Base-by-base conservation (phyloP, 2,329 filamentous ascomycete genomes). In the Alternaria sp. region DNA sequence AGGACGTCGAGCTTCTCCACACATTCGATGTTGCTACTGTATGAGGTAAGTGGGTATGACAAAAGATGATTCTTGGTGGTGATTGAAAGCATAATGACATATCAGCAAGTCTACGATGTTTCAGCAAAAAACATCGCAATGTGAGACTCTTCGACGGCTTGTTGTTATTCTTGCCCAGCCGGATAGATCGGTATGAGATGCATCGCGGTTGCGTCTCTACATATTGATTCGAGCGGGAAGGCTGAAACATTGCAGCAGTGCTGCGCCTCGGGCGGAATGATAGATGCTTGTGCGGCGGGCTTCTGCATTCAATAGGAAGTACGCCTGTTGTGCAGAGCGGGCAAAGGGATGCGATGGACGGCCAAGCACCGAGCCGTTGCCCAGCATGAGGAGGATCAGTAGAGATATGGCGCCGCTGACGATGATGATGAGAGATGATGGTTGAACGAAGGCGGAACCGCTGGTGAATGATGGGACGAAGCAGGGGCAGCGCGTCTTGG, bases 291-390 rank as follows among this genome's bases (percentile, higher is more conserved):
- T 51, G 32, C 46, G 19, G 36, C 36, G 25, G 26, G 28, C 50
- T 49, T 23, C 19, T 30, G 47, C 54, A 52, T 15, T 30, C 47
- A 28, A 36, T 26, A n/a, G 12, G 28, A 52, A 58, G 51, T 47
- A 58, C 11, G 47, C 23, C 43, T 61, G 54, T n/a, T 23, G 59
- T 61, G 30, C 44, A 23, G 46, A 21, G 23, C 59, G 59, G 59
- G 49, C 53, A 40, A 58, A 57, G 26, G 59, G 59, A 51, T 57
- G 53, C 19, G 32, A 46, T 12, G 17, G 50, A 40, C 4, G 43
- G 57, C 57, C 57, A 60, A 60, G 57, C 21, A 25, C 43, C 21
- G 30, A 30, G 47, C 2, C 17, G 10, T 19, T 30, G 50, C 40
- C 52, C 28, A 56, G 21, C 13, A 43, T 49, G 51, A 50, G 43